Conservation (phyloP, 164 flowering plant species). For the Tetrastigma voinierianum region DNA sequence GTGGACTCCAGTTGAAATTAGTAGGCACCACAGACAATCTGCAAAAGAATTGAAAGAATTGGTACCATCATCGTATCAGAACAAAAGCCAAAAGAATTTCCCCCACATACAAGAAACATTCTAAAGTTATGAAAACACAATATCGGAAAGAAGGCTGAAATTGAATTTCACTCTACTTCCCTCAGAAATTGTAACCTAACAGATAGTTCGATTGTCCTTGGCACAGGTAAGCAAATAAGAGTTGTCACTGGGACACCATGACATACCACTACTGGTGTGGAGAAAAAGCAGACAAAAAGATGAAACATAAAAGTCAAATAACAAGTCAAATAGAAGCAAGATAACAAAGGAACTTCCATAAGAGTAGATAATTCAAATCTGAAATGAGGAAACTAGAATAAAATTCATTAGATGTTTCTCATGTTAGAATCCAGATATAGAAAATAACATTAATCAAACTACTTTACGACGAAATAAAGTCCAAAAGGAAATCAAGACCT, state of each 20-base stretch:
- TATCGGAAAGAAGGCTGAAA: neutral
- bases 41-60: constrained; percentile 8
- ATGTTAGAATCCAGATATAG: too few species aligned
- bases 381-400: too few species aligned
- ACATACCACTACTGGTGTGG: constrained; percentile 84
- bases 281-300: constrained; percentile 3
- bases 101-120: neutral
- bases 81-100: too few species aligned
- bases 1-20: constrained; percentile 91
- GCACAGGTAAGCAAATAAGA: constrained; percentile 94
- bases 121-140: neutral
- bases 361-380: too few species aligned
- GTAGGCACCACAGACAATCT: constrained; percentile 94
- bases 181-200: constrained; percentile 89
- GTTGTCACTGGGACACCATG: constrained; percentile 95
- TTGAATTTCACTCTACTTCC: constrained; percentile 47
- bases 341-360: neutral
- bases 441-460: too few species aligned
- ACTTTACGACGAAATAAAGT: too few species aligned
- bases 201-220: constrained; percentile 92
- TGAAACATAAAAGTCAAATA: too few species aligned
- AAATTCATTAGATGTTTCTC: too few species aligned
- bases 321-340: neutral
- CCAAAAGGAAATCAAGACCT: too few species aligned
- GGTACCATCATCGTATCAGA: too few species aligned